Conservation (phyloP, 345 rosid genomes). For the Capsella bursapastoris region DNA sequence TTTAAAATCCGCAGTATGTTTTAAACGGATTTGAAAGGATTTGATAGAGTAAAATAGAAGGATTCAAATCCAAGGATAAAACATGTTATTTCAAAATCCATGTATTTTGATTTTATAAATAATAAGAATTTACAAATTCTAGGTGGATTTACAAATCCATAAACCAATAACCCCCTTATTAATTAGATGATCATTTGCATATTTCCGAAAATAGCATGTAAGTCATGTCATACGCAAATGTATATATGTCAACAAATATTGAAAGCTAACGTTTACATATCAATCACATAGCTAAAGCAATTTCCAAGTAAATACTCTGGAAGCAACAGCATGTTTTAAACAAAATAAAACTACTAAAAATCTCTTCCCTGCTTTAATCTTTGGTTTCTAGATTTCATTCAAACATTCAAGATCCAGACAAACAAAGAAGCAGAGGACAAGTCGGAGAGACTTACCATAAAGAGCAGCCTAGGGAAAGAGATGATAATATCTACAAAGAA, state of each 20-base stretch:
- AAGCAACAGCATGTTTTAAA: constrained; percentile 9
- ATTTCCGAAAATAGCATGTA: no score
- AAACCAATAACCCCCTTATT: no score
- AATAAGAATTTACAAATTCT: no score
- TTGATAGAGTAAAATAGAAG: no score
- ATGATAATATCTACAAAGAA: constrained; percentile 21
- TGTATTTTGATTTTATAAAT: no score
- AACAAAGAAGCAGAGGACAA: constrained; percentile 19
- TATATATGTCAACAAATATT: background rate
- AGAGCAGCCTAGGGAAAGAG: constrained; percentile 22
- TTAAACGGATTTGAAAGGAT: no score
- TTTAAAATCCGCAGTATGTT: no score
- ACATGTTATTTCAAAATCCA: no score
- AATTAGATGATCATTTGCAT: no score
- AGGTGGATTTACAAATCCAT: no score
- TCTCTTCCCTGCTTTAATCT: constrained; percentile 8
- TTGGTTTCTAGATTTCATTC: constrained; percentile 15
- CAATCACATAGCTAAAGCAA: background rate
- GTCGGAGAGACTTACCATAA: constrained; percentile 21
- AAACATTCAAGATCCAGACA: constrained; percentile 35
- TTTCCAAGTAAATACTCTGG: constrained; percentile 15
- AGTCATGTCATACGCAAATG: background rate
- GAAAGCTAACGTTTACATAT: constrained; percentile 12
- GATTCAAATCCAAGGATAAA: no score
- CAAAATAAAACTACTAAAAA: background rate